Evolutionary conservation across 73 alveolate genomes (phyloP), one percentile per base, ranked within the genome.

Genomic region (Halteria grandinella): DNA sequence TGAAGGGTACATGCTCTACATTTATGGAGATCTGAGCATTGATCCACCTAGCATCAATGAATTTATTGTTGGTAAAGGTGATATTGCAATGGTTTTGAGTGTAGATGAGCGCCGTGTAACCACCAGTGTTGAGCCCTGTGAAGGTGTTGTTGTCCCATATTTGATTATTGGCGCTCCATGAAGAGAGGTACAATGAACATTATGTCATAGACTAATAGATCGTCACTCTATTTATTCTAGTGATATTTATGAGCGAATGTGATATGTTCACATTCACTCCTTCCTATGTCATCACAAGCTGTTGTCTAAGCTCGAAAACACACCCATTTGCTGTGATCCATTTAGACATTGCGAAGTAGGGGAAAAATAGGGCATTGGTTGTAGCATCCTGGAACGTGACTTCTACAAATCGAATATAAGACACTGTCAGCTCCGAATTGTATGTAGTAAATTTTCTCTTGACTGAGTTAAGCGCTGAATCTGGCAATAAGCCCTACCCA

Each of bases 1-100:
- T 60, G 29, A 60, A 40, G 58, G 27, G 24, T 12, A 39, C 43
- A 37, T 60, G 77, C 41, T 60, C 77, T n/a, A 60, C 10, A 14
- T 44, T 60, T 3, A 60, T 60, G 18, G 59, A 60, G 18, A 60
- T 60, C 10, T 39, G 60, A 1, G 77, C 37, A 60, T 33, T 40
- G 2, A 60, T 60, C 77, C 77, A 60, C 43, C 24, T 14, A 18
- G 43, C 8, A 37, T 60, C 58, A 15, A 60, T 7, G 20, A 60
- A 24, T 40, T 49, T 36, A 33, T 60, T 60, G 58, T 60, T 60
- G 27, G 69, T 53, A 10, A 53, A 17, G 5, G 69, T 53, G 49
- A 17, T 25, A 20, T 53, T 53, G 4, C n/a, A 32, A 8, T 57
- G 53, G 29, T 57, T 57, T 53, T 28, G 29, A 7, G 48, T 39